These are phyloP conservation scores for Tetrapyrgos nigripes DNA, from an alignment of 1,284 basidiomycete species.

Conservation along the genomic window DNA sequence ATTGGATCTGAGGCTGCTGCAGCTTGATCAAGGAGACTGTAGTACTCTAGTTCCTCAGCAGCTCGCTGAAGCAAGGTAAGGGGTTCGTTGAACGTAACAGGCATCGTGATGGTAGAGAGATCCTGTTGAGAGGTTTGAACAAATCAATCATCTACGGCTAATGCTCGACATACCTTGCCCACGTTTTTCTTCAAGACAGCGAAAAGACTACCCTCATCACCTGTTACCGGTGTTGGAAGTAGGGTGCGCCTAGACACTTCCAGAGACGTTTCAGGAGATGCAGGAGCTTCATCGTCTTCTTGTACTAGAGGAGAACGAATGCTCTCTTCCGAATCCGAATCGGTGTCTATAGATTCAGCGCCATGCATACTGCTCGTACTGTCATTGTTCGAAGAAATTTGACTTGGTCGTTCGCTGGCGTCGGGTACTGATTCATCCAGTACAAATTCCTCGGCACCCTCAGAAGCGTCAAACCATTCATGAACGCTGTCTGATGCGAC, in stretches of 20 bases:
- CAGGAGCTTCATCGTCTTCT: neutral
- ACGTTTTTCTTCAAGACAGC: conserved; percentile 91
- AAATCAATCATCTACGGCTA: too few species aligned
- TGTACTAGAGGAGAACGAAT: neutral
- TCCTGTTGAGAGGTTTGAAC: conserved; percentile 71
- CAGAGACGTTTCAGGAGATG: conserved; percentile 17
- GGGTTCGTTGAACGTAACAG: conserved; percentile 91
- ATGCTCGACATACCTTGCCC: conserved; percentile 81
- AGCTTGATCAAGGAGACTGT: conserved; percentile 72
- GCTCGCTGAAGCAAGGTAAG: conserved; percentile 80
- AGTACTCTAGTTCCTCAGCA: conserved; percentile 88
- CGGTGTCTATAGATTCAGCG: conserved; percentile 52
- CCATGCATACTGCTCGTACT: conserved; percentile 45
- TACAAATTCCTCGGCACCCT: conserved; percentile 72
- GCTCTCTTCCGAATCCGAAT: conserved; percentile 44
- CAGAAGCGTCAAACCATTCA: conserved; percentile 80
- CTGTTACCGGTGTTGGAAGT: conserved; percentile 71
- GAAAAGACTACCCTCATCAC: conserved; percentile 89
- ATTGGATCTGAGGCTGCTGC: conserved; percentile 65
- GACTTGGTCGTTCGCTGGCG: conserved; percentile 48
- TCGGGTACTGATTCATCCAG: conserved; percentile 55
- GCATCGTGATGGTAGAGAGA: conserved; percentile 84
- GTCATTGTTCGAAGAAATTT: conserved; percentile 44
- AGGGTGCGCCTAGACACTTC: conserved; percentile 61
- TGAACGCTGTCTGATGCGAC: conserved; percentile 59